Conservation (phyloP, 2,329 filamentous ascomycete species). For the Colletotrichum brevisporum region DNA sequence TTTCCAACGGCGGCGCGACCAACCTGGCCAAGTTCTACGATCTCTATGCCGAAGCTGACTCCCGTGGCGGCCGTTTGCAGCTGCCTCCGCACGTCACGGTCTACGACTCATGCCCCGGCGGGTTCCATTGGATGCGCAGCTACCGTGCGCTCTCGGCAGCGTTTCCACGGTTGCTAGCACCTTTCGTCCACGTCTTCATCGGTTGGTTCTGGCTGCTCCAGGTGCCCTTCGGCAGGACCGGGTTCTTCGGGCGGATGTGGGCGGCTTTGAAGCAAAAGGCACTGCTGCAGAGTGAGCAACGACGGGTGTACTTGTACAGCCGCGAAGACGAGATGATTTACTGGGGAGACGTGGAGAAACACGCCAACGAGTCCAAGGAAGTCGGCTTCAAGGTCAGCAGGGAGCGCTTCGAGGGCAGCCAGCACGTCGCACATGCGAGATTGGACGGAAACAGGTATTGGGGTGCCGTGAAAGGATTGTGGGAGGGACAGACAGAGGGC, state of each 20-base stretch:
- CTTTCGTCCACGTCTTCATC: slow-evolving; percentile 53
- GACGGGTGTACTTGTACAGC: slow-evolving; percentile 67
- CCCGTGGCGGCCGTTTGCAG: slow-evolving; percentile 38
- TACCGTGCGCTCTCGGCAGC: slow-evolving; percentile 56
- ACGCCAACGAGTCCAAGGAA: slow-evolving; percentile 57
- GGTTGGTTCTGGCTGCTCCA: slow-evolving; percentile 50
- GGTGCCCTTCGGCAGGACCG: slow-evolving; percentile 47
- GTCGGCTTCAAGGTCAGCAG: slow-evolving; percentile 57
- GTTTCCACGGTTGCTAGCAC: slow-evolving; percentile 51
- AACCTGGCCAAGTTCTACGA: slow-evolving; percentile 56
- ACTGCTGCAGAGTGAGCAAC: slow-evolving; percentile 54
- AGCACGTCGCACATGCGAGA: slow-evolving; percentile 66
- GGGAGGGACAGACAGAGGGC: slow-evolving; percentile 51
- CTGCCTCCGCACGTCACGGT: slow-evolving; percentile 60
- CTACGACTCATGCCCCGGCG: slow-evolving; percentile 65
- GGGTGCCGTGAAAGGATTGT: slow-evolving; percentile 60
- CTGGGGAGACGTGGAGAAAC: slow-evolving; percentile 62
- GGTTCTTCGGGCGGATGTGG: slow-evolving; percentile 51
- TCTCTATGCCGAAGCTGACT: slow-evolving; percentile 47
- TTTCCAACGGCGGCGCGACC: slow-evolving; percentile 67
- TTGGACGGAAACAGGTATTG: slow-evolving; percentile 65
- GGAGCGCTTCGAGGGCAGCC: slow-evolving; percentile 62
- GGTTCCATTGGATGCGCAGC: slow-evolving; percentile 55
- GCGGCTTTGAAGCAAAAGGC: slow-evolving; percentile 53
- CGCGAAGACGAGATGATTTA: slow-evolving; percentile 62